A percentile compares a stretch with the other conserved stretches of the same genome.
These are phyloP conservation scores for Naganishia sp. DNA, from an alignment of 1,284 basidiomycete genomes.

Conservation along the genomic window DNA sequence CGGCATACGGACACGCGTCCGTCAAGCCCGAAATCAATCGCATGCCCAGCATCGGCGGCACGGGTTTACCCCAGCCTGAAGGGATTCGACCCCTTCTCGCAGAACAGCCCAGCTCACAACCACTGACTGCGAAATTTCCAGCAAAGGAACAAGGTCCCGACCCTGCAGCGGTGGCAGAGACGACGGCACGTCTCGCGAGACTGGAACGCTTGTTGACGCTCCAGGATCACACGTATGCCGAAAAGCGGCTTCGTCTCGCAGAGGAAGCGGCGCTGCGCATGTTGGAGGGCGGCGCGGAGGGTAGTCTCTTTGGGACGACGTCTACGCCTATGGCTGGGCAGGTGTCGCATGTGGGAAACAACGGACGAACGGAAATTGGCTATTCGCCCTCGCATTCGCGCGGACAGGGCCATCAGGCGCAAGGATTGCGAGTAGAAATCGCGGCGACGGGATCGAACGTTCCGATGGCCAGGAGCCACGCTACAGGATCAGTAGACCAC, in stretches of 20 bases:
- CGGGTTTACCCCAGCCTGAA: too few relatives aligned
- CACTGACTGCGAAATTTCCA: background rate
- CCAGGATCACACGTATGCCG: conserved; percentile 30
- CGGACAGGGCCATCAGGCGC: background rate
- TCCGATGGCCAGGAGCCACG: too few relatives aligned
- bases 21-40: conserved; percentile 15
- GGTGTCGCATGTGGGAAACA: background rate
- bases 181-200: conserved; percentile 28
- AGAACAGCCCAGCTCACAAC: too few relatives aligned
- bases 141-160: background rate
- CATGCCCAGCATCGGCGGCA: background rate
- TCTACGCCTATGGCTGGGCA: background rate
- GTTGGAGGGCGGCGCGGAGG: conserved; percentile 14
- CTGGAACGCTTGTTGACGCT: conserved; percentile 28
- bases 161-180: conserved; percentile 24
- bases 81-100: too few relatives aligned
- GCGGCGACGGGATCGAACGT: background rate
- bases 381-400: background rate
- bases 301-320: too few relatives aligned
- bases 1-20: background rate
- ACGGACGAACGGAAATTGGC: background rate
- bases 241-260: conserved; percentile 27
- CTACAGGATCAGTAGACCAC: background rate
- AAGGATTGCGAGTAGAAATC: conserved; percentile 3
- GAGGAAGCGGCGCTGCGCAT: conserved; percentile 31